These are phyloP conservation scores for Bombardia bombarda DNA, from an alignment of 495 filamentous ascomycete genomes.

Conservation along the genomic window DNA sequence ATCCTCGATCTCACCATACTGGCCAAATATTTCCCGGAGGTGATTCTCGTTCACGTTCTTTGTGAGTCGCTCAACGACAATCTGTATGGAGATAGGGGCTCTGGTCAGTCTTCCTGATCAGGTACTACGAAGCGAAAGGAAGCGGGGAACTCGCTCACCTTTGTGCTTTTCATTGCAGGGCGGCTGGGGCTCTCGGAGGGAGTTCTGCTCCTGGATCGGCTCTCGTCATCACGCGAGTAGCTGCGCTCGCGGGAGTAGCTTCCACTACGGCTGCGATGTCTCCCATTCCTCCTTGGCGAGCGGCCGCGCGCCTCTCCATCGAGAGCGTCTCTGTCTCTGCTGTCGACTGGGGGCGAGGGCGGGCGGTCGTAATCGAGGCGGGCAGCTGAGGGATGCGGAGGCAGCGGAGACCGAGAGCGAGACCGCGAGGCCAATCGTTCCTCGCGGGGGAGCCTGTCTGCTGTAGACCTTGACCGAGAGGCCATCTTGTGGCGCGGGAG, in stretches of 20 bases:
- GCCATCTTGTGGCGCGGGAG: slow-evolving; percentile 6
- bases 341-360: not conserved
- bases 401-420: slow-evolving; percentile 11
- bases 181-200: slow-evolving; percentile 14
- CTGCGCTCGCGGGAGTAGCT: slow-evolving; percentile 18
- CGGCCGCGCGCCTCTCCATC: slow-evolving; percentile 12
- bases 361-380: slow-evolving; percentile 10
- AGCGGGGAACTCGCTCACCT: slow-evolving; percentile 14
- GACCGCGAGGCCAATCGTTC: not conserved
- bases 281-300: slow-evolving; percentile 23
- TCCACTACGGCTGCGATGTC: slow-evolving; percentile 10
- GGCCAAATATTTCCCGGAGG: slow-evolving; percentile 83
- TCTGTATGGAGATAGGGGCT: slow-evolving; percentile 39
- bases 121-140: not conserved
- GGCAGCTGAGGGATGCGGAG: too few relatives aligned
- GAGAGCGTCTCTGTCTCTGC: too few relatives aligned
- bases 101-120: slow-evolving; percentile 5
- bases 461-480: slow-evolving; percentile 10
- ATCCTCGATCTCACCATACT: slow-evolving; percentile 77
- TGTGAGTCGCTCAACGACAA: slow-evolving; percentile 92
- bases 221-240: slow-evolving; percentile 3
- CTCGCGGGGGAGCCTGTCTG: too few relatives aligned
- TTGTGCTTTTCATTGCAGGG: slow-evolving; percentile 21
- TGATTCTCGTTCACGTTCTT: slow-evolving; percentile 90
- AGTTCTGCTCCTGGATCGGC: slow-evolving; percentile 25